phyloP scores from a whole-genome alignment of 495 filamentous ascomycete species.

The Neurospora sp. region DNA sequence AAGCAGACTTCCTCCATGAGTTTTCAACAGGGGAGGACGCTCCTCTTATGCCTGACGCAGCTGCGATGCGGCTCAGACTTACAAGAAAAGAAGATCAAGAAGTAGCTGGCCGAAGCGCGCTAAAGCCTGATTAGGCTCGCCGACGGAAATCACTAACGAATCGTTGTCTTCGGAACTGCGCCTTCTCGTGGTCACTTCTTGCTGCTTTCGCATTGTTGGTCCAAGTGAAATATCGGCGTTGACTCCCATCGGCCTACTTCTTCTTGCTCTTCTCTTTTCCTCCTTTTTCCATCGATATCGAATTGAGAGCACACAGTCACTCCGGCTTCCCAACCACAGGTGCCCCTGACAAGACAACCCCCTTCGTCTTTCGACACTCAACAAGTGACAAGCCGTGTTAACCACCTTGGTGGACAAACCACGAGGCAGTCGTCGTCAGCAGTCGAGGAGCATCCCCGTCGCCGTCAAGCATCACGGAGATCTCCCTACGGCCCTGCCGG shows the following conservation, averaged over 20 bases:
- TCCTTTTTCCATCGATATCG: slow-evolving; percentile 12
- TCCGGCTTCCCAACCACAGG: not conserved
- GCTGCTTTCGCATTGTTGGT: not conserved
- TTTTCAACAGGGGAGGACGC: not conserved
- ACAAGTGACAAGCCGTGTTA: not conserved
- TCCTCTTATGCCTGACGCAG: not conserved
- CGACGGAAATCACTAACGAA: slow-evolving; percentile 4
- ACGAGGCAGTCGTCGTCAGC: not conserved
- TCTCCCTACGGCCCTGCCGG: not conserved
- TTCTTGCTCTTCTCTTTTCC: slow-evolving; percentile 18
- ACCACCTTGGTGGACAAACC: not conserved
- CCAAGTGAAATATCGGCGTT: slow-evolving; percentile 40
- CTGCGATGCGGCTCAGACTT: not conserved
- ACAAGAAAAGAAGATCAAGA: slow-evolving; percentile 8
- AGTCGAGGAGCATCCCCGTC: not conserved
- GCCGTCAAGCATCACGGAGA: not conserved
- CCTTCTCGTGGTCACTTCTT: slow-evolving; percentile 10
- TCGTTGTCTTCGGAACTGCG: slow-evolving; percentile 14
- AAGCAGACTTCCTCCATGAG: not conserved
- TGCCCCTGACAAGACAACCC: not conserved
- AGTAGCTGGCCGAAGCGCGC: slow-evolving; percentile 8
- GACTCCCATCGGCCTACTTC: slow-evolving; percentile 34
- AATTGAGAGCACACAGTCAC: not conserved
- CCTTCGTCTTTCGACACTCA: not conserved
- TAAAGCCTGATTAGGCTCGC: slow-evolving; percentile 24